These are phyloP conservation scores for Schizosaccharomyces osmophilus DNA, from an alignment of 805 yeast species.

Conservation along the genomic window DNA sequence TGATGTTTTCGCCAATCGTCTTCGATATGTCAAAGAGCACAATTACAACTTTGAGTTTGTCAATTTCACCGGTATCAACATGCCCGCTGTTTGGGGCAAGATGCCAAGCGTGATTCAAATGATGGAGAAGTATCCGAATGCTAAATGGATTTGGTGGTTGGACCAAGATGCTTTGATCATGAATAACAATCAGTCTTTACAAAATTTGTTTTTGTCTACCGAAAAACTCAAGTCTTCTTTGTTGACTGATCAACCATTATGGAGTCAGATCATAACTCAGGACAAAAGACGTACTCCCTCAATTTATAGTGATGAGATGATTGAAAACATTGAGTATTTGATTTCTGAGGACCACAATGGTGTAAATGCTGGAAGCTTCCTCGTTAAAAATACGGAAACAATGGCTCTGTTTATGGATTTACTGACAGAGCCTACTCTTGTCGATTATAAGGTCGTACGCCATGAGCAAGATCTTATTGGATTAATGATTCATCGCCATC, in stretches of 20 bases:
- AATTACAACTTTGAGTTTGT: constrained; percentile 11
- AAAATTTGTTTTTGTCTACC: constrained; percentile 11
- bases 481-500: constrained; percentile 2
- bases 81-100: constrained; percentile 13
- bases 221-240: constrained; percentile 10
- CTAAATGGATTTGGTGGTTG: constrained; percentile 19
- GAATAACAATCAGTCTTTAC: constrained; percentile 12
- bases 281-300: neutral
- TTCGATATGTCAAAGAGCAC: neutral
- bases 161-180: constrained; percentile 16
- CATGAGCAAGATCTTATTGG: constrained; percentile 8
- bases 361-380: constrained; percentile 15
- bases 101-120: constrained; percentile 14
- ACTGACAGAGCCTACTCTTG: constrained; percentile 12
- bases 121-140: constrained; percentile 13
- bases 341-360: constrained; percentile 12
- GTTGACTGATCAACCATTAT: neutral
- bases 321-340: constrained; percentile 10
- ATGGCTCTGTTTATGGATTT: constrained; percentile 11
- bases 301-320: neutral
- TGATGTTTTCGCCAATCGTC: neutral
- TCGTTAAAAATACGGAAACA: constrained; percentile 10
- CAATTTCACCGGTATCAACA: constrained; percentile 9
- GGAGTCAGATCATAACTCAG: neutral
- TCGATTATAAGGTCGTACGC: constrained; percentile 11